Conservation (phyloP, 2,329 filamentous ascomycete species). For the Amesomyces nigricolor region DNA sequence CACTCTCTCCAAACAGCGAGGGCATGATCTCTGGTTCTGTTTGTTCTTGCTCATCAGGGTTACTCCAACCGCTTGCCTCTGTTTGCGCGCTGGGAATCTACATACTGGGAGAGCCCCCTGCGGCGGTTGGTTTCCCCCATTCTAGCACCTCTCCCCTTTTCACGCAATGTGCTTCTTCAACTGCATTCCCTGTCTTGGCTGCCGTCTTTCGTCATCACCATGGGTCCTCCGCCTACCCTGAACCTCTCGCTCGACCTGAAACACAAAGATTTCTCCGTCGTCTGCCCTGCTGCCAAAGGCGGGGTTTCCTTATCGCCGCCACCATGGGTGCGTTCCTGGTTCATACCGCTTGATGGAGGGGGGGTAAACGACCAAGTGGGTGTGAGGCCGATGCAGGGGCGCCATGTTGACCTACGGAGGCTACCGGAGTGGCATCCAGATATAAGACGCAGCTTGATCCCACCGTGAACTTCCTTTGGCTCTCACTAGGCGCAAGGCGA, state of each 20-base stretch:
- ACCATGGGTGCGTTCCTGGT: background rate
- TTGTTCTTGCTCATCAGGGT: conserved; percentile 1
- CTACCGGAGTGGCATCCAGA: background rate
- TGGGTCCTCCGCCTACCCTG: conserved; percentile 7
- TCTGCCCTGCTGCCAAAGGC: background rate
- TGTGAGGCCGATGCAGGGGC: conserved; percentile 4
- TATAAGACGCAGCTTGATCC: conserved; percentile 14
- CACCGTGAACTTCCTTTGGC: background rate
- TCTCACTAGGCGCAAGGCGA: conserved; percentile 22
- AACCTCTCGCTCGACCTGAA: conserved; percentile 22
- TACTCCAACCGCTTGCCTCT: background rate
- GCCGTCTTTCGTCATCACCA: background rate
- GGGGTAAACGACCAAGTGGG: conserved; percentile 4
- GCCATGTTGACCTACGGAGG: background rate
- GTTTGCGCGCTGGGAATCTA: background rate
- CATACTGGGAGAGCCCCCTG: conserved; percentile 2
- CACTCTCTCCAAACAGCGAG: conserved; percentile 4
- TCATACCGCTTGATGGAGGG: background rate
- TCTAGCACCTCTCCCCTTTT: background rate
- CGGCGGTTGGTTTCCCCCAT: background rate
- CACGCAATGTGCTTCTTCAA: background rate
- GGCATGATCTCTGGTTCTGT: conserved; percentile 10
- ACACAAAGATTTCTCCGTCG: conserved; percentile 7
- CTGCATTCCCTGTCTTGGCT: background rate
- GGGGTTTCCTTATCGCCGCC: conserved; percentile 7